Conservation (phyloP, 768 basidiomycete species). For the Solioccasus polychromus region DNA sequence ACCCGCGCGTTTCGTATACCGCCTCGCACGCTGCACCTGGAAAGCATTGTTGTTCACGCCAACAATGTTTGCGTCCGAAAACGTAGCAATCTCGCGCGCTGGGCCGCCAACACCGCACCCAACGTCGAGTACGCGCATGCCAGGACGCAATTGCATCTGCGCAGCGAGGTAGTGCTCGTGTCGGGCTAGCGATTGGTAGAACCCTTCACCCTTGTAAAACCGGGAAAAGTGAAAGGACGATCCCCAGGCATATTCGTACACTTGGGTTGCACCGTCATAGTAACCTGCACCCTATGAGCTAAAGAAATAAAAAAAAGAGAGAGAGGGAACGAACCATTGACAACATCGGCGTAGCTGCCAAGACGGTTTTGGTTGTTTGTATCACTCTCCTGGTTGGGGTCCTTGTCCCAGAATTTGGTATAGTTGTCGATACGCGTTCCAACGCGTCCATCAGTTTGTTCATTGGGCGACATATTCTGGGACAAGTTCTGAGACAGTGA, state of each 20-base stretch:
- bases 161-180: constrained; percentile 97
- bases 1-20: constrained; percentile 75
- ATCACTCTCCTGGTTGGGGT: constrained; percentile 63
- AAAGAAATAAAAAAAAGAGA: not conserved
- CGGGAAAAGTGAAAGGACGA: constrained; percentile 95
- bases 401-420: constrained; percentile 89
- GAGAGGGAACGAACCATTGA: constrained; percentile 63
- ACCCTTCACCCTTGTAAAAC: constrained; percentile 89
- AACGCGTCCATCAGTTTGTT: constrained; percentile 56
- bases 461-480: constrained; percentile 16
- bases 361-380: constrained; percentile 70
- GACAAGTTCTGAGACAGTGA: too few relatives aligned
- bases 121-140: constrained; percentile 96
- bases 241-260: constrained; percentile 95
- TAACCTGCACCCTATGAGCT: constrained; percentile 55
- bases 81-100: constrained; percentile 90
- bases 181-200: constrained; percentile 69
- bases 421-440: constrained; percentile 77
- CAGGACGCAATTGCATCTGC: constrained; percentile 78
- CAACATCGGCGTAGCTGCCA: constrained; percentile 85
- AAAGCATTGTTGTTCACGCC: constrained; percentile 97
- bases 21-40: constrained; percentile 83
- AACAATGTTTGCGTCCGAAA: constrained; percentile 79
- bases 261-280: constrained; percentile 93
- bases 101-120: constrained; percentile 98